These are phyloP conservation scores for Trichosporon faecale DNA, from an alignment of 1,284 basidiomycete genomes.

Conservation along the genomic window DNA sequence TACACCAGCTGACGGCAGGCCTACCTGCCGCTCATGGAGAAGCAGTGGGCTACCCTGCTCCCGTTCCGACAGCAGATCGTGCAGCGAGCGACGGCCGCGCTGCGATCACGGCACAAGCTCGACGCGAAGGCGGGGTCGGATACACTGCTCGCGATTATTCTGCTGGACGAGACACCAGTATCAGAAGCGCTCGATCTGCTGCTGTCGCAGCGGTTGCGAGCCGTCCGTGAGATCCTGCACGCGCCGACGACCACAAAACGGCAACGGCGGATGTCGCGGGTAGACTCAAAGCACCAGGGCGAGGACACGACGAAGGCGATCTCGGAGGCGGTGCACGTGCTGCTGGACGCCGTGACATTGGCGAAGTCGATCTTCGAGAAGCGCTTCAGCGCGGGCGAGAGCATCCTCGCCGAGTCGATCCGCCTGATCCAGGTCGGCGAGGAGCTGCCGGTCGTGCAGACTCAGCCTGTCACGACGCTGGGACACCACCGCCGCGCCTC, in stretches of 20 bases:
- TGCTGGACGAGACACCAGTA: conserved; percentile 75
- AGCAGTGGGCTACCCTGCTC: conserved; percentile 82
- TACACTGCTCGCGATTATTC: conserved; percentile 71
- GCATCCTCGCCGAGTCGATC: conserved; percentile 44
- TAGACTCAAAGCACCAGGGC: conserved; percentile 22
- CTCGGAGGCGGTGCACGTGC: conserved; percentile 34
- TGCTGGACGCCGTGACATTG: conserved; percentile 39
- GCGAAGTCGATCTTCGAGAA: conserved; percentile 37
- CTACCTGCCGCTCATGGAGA: conserved; percentile 68
- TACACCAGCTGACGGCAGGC: conserved; percentile 28
- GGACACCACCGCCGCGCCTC: conserved; percentile 41
- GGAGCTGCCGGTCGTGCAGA: conserved; percentile 13
- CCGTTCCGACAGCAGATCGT: conserved; percentile 81
- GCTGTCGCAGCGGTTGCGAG: conserved; percentile 67
- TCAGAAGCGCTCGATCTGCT: conserved; percentile 66
- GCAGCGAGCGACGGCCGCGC: conserved; percentile 70
- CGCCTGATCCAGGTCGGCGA: conserved; percentile 45
- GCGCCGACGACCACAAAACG: conserved; percentile 22
- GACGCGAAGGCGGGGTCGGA: conserved; percentile 64
- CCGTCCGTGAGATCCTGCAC: conserved; percentile 55
- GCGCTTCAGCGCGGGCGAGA: conserved; percentile 23
- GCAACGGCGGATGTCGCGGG: conserved; percentile 26
- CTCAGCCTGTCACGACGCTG: conserved; percentile 14
- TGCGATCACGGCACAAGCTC: conserved; percentile 57
- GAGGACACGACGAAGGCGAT: conserved; percentile 36